These are phyloP conservation scores for Entonaema liquescens DNA, from an alignment of 495 filamentous ascomycete species.

Conservation along the genomic window DNA sequence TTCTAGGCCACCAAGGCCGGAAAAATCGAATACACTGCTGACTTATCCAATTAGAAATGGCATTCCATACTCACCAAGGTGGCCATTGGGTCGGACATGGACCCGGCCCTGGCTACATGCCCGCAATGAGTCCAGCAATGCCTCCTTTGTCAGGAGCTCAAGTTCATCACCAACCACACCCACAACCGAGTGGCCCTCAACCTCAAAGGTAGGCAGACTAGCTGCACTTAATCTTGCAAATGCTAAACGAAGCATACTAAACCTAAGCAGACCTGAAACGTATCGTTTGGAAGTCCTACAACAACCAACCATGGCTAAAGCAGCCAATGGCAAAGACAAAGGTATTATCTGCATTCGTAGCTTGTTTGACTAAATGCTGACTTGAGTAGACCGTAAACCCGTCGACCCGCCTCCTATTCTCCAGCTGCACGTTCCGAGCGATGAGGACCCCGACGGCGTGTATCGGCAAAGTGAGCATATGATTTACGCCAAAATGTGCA, in stretches of 20 bases:
- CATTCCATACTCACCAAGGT: constrained; percentile 42
- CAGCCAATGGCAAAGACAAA: constrained; percentile 48
- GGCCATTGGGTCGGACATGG: constrained; percentile 42
- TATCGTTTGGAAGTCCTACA: constrained; percentile 47
- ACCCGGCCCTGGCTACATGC: constrained; percentile 43
- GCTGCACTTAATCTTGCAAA: neutral
- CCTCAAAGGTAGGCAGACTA: constrained; percentile 24
- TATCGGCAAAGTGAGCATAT: constrained; percentile 66
- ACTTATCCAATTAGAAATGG: constrained; percentile 41
- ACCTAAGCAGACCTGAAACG: constrained; percentile 26
- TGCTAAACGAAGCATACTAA: neutral
- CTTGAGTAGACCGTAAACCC: constrained; percentile 80
- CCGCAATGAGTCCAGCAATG: constrained; percentile 45
- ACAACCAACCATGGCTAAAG: constrained; percentile 47
- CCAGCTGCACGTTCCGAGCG: constrained; percentile 76
- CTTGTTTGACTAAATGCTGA: constrained; percentile 7
- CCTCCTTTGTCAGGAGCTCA: constrained; percentile 39
- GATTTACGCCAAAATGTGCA: constrained; percentile 30
- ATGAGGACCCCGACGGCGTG: constrained; percentile 78
- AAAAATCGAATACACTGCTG: neutral
- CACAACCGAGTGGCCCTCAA: constrained; percentile 37
- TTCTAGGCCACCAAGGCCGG: neutral
- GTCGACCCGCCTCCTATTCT: constrained; percentile 95
- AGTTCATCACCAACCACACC: constrained; percentile 35
- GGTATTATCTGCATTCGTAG: constrained; percentile 19